phyloP scores from a whole-genome alignment of 75 land plant species.

The Pinus taeda region DNA sequence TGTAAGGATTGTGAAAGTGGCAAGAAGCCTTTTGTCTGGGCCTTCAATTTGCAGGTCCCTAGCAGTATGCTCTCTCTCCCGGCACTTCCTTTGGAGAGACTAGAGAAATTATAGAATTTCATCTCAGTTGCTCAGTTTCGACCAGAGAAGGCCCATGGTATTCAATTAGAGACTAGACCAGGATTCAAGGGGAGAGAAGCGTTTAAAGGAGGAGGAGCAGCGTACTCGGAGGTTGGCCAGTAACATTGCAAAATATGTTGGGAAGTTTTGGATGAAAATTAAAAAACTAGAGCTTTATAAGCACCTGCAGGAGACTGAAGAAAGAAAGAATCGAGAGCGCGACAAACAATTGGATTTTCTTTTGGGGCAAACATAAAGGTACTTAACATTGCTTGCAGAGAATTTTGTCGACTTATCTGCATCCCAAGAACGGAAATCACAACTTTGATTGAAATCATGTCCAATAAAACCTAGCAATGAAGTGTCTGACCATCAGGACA shows the following conservation, averaged over 20 bases:
- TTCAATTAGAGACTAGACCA: no score
- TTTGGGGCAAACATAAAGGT: conserved; percentile 99
- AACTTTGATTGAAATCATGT: neutral
- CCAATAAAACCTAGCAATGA: neutral
- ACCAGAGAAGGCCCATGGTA: no score
- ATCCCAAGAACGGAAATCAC: conserved; percentile 11
- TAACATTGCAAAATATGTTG: conserved; percentile 93
- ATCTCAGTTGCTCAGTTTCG: no score
- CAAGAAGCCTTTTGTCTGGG: no score
- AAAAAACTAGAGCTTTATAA: conserved; percentile 98
- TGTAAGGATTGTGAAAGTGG: no score
- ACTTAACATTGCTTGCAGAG: conserved; percentile 97
- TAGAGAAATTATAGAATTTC: no score
- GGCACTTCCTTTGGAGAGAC: no score
- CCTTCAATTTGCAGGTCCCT: no score
- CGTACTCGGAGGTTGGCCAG: conserved; percentile 84
- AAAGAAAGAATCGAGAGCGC: conserved; percentile 86
- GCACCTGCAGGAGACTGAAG: conserved; percentile 87
- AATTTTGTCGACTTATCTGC: conserved; percentile 61
- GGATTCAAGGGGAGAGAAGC: no score
- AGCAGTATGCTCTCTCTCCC: no score
- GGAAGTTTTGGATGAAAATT: conserved; percentile 96
- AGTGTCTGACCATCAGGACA: neutral
- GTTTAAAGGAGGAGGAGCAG: conserved; percentile 99
- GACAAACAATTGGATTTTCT: conserved; percentile 98